phyloP scores from a whole-genome alignment of 202 grass and related monocot species.

The Musa balbisiana region DNA sequence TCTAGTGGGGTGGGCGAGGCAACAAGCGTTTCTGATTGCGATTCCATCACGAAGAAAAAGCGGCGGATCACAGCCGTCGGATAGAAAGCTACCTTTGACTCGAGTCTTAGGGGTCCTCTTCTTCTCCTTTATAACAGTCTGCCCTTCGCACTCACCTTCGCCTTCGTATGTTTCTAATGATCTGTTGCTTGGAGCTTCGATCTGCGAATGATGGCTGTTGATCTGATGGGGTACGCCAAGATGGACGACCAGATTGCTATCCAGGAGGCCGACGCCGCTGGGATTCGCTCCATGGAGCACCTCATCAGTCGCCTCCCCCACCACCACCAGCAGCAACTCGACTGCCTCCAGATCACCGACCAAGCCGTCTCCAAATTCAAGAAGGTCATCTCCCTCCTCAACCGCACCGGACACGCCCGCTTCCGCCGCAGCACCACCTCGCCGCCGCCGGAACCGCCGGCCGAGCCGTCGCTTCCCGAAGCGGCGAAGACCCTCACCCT shows the following conservation, averaged over 20 bases:
- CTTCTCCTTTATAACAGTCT: not conserved
- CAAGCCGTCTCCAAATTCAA: slow-evolving; percentile 15
- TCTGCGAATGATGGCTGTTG: not conserved
- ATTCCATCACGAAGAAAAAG: slow-evolving; percentile 1
- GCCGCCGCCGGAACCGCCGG: not conserved
- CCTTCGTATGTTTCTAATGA: not conserved
- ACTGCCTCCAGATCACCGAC: slow-evolving; percentile 10
- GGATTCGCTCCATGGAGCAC: slow-evolving; percentile 11
- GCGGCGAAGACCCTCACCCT: not conserved
- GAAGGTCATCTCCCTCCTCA: slow-evolving; percentile 18
- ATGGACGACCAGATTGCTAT: slow-evolving; percentile 22
- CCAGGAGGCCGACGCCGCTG: slow-evolving; percentile 6
- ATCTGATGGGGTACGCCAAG: slow-evolving; percentile 6
- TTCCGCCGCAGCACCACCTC: slow-evolving; percentile 2
- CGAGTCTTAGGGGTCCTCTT: not conserved
- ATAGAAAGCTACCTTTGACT: not conserved
- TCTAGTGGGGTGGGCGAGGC: not conserved
- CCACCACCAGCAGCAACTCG: not conserved
- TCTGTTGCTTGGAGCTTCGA: not conserved
- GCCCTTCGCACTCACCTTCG: not conserved
- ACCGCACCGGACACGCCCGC: slow-evolving; percentile 15
- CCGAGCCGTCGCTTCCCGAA: not conserved
- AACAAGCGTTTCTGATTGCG: not conserved
- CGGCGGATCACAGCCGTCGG: not conserved
- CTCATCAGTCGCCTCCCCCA: slow-evolving; percentile 14